Base-by-base conservation (phyloP, 202 grass and related monocot genomes). In the Musa balbisiana region DNA sequence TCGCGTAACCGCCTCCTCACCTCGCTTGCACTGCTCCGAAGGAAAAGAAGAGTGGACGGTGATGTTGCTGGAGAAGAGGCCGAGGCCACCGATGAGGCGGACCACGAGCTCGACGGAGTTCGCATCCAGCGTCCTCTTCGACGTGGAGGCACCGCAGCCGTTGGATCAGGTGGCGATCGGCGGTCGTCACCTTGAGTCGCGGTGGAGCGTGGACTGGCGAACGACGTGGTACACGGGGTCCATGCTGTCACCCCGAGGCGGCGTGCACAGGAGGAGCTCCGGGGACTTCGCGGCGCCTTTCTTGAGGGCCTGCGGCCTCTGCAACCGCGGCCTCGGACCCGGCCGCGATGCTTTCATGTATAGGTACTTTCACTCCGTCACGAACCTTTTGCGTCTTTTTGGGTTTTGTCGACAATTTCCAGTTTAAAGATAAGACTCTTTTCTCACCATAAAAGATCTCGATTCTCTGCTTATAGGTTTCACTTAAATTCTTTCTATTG, bases 81-180 rank as follows among this genome's bases (percentile, higher is more conserved):
- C 22, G 22, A 64, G 76, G 15, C 15, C 76, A 3, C 76, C 76
- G 51, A 78, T 78, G 51, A 22, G 64, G 64, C 50, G 76, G 24
- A 56, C 76, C 49, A 68, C 76, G 50, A 78, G 64, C 64, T 52
- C 53, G 64, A 43, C 49, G 64, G 52, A 68, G 63, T 78, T 78
- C 64, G 19, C 63, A 16, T 51, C 23, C 16, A 52, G 23, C 59
- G 52, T 67, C 23, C 22, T 69, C 64, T 10, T 17, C 27, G 73
- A 49, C 70, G 50, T 68, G 15, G 27, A 68, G 15, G 65, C 65
- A 8, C 27, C 27, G 22, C 25, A 9, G 23, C 26, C 23, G 25
- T 43, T 11, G 10, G 12, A 26, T 43, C 25, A 68, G 1, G 25
- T 14, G 11, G 23, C 6, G 65, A 68, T 68, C 65, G 65, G 65